Conservation (phyloP, 306 rosid genomes). For the Inga leiocalycina region DNA sequence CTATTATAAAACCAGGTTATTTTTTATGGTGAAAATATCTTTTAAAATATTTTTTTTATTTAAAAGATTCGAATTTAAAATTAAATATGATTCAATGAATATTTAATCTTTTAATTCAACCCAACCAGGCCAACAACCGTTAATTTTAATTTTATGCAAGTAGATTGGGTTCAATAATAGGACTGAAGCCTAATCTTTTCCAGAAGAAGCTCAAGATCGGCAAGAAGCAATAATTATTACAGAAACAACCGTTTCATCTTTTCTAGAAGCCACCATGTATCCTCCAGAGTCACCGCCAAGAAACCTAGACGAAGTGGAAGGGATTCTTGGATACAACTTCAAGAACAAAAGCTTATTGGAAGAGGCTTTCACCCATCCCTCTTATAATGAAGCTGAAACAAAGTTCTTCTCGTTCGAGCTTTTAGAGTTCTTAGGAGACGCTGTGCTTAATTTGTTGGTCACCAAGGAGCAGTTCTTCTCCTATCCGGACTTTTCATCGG, state of each 20-base stretch:
- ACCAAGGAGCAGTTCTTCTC: constrained; percentile 48
- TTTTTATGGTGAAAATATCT: too few relatives aligned
- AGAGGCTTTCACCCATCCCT: constrained; percentile 62
- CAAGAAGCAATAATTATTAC: neutral
- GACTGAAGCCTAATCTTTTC: too few relatives aligned
- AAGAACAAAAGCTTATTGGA: constrained; percentile 42
- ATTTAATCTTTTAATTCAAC: too few relatives aligned
- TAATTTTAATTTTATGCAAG: too few relatives aligned
- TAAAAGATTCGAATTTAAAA: too few relatives aligned
- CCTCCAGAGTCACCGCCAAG: neutral
- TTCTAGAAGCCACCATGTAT: neutral
- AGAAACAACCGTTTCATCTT: neutral
- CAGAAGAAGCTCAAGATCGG: neutral
- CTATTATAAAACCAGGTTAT: too few relatives aligned
- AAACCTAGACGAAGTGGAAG: constrained; percentile 47
- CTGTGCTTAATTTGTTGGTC: constrained; percentile 48
- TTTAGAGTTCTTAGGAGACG: constrained; percentile 59
- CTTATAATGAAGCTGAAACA: neutral
- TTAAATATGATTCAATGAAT: too few relatives aligned
- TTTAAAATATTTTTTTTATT: too few relatives aligned
- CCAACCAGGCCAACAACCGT: too few relatives aligned
- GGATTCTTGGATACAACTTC: constrained; percentile 50
- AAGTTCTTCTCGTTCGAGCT: constrained; percentile 39
- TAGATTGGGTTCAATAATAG: too few relatives aligned
- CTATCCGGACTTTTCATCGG: constrained; percentile 43